Evolutionary conservation across 345 rosid species (phyloP), one percentile per base, ranked within the genome.

Genomic region (Syzygium grande): DNA sequence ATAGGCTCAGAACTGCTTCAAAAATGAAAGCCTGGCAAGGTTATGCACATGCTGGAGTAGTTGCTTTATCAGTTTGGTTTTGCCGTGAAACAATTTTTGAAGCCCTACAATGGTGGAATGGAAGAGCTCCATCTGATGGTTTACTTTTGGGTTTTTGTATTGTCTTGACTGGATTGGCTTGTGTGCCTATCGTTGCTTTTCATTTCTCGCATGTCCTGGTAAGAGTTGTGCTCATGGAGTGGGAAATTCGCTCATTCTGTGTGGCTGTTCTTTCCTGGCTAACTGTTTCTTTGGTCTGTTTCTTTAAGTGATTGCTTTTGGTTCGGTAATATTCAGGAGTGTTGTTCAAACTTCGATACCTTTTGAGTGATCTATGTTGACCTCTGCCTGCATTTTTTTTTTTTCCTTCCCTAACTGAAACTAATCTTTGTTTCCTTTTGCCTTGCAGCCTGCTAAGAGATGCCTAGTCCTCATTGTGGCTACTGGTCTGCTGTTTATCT

Each of bases 11-110:
- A 90, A 89, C 96, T 88, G 95, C 93, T 86, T 93, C 97, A 78
- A 98, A 94, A 92, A 98, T 98, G 99, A 98, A 95, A 94, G 92
- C 95, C 89, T 98, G 99, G 98, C 99, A 98, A 92, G 99, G 98
- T 90, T 98, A 96, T 92, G 92, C 90, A 38, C 99, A 98, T 91
- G 97, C 97, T 52, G 78, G 89, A 83, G 97, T 98, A 88, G 96
- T 98, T 92, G 93, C 97, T 85, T 77, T 97, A 65, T 94, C 99
- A 9, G 97, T 98, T 85, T 98, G 99, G 99, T 93, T 96, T 89
- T 96, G 96, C 93, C 97, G 99, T 84, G 99, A 97, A 93, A 95
- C 99, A 51, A 96, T 97, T 86, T 98, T 97, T 91, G 99, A 98
- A 91, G 99, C 97, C 63, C 93, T 98, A 27, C 99, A 96, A 59